Base-by-base conservation (phyloP, 2,329 filamentous ascomycete species). In the Venturia aucupariae region DNA sequence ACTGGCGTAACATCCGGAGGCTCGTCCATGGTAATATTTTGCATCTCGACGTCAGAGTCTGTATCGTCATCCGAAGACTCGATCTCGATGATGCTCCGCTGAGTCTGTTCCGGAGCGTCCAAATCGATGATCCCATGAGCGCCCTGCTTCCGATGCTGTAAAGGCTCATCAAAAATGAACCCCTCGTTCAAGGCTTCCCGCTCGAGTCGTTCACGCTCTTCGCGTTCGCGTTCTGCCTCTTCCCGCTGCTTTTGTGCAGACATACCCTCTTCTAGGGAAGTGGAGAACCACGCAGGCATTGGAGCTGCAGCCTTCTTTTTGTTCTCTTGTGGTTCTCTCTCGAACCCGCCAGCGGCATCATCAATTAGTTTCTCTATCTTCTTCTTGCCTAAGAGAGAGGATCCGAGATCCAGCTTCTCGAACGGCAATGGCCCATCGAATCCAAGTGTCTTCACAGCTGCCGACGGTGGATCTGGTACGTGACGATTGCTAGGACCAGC, bases 371-470 rank as follows among this genome's bases (percentile, higher is more conserved):
- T 80, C 70, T 78, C 78, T 77, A 77, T 81, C 69, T 79, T 83
- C 74, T 79, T 82, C 73, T 76, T 81, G 35, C 77, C 79, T 17
- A 78, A 73, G 13, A 79, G 74, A 42, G 84, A 87, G 62, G 84
- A 86, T 55, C 89, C 86, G 1, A 96, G 81, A 71, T 91, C 82
- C 7, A 88, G 77, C 61, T 82, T 93, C 69, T 96, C 92, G 71
- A 99, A 99, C 0, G 94, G 94, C 5, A 99, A 75, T 0, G 92
- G 91, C 0, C 93, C 93, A 68, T 85, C 84, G 71, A 96, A 89
- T 3, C 75, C 77, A 62, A 84, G 80, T 19, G 65, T 54, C 11
- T 59, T 59, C 11, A 48, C n/a, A 32, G 19, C 24, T 19, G 15
- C n/a, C 17, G 59, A 22, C 4, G 61, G 42, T 55, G 22, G n/a